Evolutionary conservation across 352 stramenopile species (phyloP).

Genomic region (Sclerospora graminicola): DNA sequence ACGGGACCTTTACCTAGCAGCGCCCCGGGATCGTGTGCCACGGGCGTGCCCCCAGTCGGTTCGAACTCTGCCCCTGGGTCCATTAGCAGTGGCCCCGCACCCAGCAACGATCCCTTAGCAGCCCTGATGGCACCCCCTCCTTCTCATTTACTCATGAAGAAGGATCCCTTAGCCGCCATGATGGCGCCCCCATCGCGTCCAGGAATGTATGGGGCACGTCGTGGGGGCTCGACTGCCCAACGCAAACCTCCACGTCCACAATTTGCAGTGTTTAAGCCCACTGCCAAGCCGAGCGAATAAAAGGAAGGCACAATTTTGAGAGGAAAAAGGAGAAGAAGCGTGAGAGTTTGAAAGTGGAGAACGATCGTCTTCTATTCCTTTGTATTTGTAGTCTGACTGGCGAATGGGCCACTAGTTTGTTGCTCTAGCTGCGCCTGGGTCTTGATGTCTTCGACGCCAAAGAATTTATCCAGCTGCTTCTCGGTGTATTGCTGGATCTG

Average conservation of each 20-base stretch:
- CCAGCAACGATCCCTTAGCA: slow-evolving; percentile 53
- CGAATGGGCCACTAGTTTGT: not conserved
- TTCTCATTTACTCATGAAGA: slow-evolving; percentile 67
- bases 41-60: slow-evolving; percentile 27
- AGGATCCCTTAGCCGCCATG: slow-evolving; percentile 76
- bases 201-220: slow-evolving; percentile 21
- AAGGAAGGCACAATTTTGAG: not conserved
- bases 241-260: slow-evolving; percentile 61
- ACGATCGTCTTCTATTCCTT: slow-evolving; percentile 15
- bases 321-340: not conserved
- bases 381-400: slow-evolving; percentile 4
- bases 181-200: slow-evolving; percentile 58
- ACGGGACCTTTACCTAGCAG: slow-evolving; percentile 51
- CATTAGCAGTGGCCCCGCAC: slow-evolving; percentile 27
- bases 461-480: slow-evolving; percentile 80
- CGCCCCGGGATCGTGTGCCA: slow-evolving; percentile 24
- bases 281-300: slow-evolving; percentile 17
- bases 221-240: slow-evolving; percentile 21
- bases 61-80: slow-evolving; percentile 61
- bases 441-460: slow-evolving; percentile 65
- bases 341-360: not conserved
- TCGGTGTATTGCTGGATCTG: slow-evolving; percentile 69
- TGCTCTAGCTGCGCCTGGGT: slow-evolving; percentile 15
- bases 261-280: slow-evolving; percentile 84
- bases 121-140: slow-evolving; percentile 76